These are phyloP conservation scores for Solanum hybrid DNA, from an alignment of 305 asterid genomes.

Conservation along the genomic window DNA sequence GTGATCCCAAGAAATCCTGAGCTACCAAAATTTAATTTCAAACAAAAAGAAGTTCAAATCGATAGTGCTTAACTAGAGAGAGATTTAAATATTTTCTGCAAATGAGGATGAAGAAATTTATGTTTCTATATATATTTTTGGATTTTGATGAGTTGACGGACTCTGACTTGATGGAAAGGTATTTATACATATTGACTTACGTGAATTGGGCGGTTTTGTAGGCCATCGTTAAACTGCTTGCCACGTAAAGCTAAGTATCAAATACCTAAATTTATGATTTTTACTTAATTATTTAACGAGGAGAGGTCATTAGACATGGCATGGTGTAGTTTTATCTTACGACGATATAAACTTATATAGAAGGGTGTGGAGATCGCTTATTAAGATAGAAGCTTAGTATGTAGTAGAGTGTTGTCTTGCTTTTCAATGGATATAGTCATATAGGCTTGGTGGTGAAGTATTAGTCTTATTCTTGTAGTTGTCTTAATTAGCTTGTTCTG, in stretches of 20 bases:
- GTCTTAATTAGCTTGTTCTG: background rate
- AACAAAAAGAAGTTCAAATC: background rate
- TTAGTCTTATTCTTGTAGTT: too few relatives aligned
- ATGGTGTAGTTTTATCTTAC: too few relatives aligned
- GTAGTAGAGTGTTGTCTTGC: too few relatives aligned
- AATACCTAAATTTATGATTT: background rate
- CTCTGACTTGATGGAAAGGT: background rate
- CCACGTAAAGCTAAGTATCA: constrained; percentile 18
- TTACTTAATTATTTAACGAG: too few relatives aligned
- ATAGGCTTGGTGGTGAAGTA: background rate
- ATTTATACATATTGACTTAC: background rate
- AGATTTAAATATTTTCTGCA: background rate
- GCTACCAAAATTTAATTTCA: too few relatives aligned
- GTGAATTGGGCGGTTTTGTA: constrained; percentile 7
- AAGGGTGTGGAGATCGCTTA: background rate
- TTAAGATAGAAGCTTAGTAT: background rate
- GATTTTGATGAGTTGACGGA: background rate
- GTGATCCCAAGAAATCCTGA: background rate
- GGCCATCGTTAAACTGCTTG: constrained; percentile 3
- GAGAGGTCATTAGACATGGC: background rate
- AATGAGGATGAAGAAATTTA: background rate
- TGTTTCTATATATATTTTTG: background rate
- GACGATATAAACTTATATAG: too few relatives aligned
- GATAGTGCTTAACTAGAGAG: background rate
- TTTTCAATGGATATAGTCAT: background rate